Conservation (phyloP, 1,284 basidiomycete species). For the Cutaneotrichosporon arboriforme region DNA sequence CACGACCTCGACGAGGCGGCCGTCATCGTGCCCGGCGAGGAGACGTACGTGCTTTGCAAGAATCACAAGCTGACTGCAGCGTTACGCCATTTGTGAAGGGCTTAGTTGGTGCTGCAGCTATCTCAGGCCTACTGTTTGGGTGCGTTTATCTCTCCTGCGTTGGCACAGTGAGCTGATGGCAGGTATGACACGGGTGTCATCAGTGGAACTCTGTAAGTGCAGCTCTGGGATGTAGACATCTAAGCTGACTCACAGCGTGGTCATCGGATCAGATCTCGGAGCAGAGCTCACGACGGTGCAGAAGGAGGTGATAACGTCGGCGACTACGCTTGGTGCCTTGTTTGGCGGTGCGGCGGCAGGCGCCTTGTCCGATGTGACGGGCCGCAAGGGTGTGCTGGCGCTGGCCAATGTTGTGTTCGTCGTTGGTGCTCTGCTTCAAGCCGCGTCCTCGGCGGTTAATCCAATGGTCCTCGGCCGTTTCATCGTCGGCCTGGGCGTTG, state of each 20-base stretch:
- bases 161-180: background rate
- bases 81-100: slow-evolving; percentile 33
- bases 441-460: slow-evolving; percentile 61
- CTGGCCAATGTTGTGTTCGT: slow-evolving; percentile 72
- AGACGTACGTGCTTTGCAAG: slow-evolving; percentile 12
- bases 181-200: slow-evolving; percentile 74
- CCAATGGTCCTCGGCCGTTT: slow-evolving; percentile 72
- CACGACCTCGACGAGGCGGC: slow-evolving; percentile 22
- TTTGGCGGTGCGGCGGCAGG: slow-evolving; percentile 67
- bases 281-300: slow-evolving; percentile 58
- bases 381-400: slow-evolving; percentile 61
- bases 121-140: slow-evolving; percentile 75
- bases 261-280: slow-evolving; percentile 64
- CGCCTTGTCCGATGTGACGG: slow-evolving; percentile 65
- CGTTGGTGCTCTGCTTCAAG: slow-evolving; percentile 59
- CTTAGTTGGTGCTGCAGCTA: slow-evolving; percentile 42
- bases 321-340: slow-evolving; percentile 72
- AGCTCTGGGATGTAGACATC: background rate
- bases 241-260: slow-evolving; percentile 49
- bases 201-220: slow-evolving; percentile 49
- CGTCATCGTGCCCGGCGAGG: slow-evolving; percentile 28
- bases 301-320: slow-evolving; percentile 74
- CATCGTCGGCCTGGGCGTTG: slow-evolving; percentile 56
- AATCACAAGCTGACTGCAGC: slow-evolving; percentile 12
- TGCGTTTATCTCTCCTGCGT: slow-evolving; percentile 44